Evolutionary conservation across 2,329 filamentous ascomycete species (phyloP), one percentile per base, ranked within the genome.

Genomic region (Zasmidium citrigriseum): DNA sequence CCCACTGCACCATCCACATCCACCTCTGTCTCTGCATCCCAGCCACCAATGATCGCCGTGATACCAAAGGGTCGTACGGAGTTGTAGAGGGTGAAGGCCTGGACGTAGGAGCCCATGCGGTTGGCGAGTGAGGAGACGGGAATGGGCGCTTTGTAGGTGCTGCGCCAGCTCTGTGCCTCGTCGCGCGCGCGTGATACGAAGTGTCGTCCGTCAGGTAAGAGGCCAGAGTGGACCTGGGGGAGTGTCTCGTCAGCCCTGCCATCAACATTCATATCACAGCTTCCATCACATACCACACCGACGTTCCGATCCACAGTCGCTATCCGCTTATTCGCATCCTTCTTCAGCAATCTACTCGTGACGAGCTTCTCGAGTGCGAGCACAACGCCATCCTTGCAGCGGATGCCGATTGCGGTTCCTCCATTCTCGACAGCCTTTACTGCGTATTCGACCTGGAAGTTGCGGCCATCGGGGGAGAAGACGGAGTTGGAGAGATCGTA

Each of bases 401-500:
- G 86, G 78, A 99, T 96, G 69, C 95, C 95, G 76, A 99, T 87
- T 54, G 93, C 92, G 55, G 95, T 99, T 73, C 95, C 93, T 67
- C 93, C 95, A 72, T 96, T 98, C 82, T 99, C 95, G 64, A 99
- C 95, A 57, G 95, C 95, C 83, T 99, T 99, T 70, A 96, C 89
- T 68, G 95, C 95, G 77, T 99, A 99, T 84, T 99, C 95, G 77
- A 89, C 86, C 80, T 99, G 95, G 79, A 99, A 99, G 79, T 99
- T 99, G 70, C 95, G 90, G 75, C 95, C 95, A 81, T 99, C 95
- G 67, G 95, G 95, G 50, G 95, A 98, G 84, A 98, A 99, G 82
- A 98, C 96, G 73, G 95, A 98, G 86, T 99, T 99, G 76, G 91
- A 91, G 72, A 99, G 89, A 86, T 99, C 95, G 82, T 99, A 99